Percentiles rank a stretch among this genome's conserved stretches.
Conservation (phyloP, 345 rosid genomes). For the Murraya koenigii region DNA sequence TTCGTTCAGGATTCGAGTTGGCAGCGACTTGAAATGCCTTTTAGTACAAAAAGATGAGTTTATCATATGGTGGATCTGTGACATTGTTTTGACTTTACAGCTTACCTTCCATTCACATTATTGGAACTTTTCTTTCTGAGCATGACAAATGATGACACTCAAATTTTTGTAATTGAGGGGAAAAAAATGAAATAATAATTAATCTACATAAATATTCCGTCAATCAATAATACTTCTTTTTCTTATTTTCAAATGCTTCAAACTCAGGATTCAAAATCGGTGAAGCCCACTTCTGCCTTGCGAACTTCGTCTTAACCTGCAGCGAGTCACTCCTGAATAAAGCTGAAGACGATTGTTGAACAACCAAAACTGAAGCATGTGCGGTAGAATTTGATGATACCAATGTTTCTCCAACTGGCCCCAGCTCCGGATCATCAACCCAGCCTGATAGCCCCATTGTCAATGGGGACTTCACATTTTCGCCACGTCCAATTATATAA, state of each 20-base stretch:
- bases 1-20: too few species aligned
- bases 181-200: too few species aligned
- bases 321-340: not conserved
- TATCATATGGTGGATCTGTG: not conserved
- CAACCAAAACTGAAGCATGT: conserved; percentile 29
- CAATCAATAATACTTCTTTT: not conserved
- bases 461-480: conserved; percentile 17
- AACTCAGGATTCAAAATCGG: not conserved
- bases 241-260: not conserved
- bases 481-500: conserved; percentile 34
- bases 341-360: conserved; percentile 25
- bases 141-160: too few species aligned
- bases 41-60: not conserved
- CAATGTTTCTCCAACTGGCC: conserved; percentile 31
- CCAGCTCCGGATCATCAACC: conserved; percentile 30
- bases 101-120: not conserved
- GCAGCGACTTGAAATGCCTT: not conserved
- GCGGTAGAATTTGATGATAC: conserved; percentile 18
- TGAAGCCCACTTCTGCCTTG: not conserved
- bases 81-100: not conserved
- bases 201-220: not conserved
- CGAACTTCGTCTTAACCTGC: not conserved
- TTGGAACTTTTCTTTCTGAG: too few species aligned
- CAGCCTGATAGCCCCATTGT: conserved; percentile 30
- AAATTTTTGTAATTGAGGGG: not conserved